Conservation (phyloP, 441 rosid species). For the Populus hybrid region DNA sequence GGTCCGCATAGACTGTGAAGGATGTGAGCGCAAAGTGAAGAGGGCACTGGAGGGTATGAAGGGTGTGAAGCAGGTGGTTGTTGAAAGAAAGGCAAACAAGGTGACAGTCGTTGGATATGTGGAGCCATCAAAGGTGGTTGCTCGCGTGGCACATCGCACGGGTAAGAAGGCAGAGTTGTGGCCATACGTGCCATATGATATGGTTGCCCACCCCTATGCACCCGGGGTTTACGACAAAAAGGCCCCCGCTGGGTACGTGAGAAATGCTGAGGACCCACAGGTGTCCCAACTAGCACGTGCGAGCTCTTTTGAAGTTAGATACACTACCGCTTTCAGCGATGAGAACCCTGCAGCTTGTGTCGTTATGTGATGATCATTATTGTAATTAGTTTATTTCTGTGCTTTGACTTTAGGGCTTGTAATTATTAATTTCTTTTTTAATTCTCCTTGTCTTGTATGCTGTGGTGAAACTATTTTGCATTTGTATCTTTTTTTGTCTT, state of each 20-base stretch:
- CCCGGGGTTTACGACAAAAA: conserved; percentile 79
- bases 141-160: conserved; percentile 74
- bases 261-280: conserved; percentile 56
- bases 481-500: background rate
- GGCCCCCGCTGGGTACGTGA: conserved; percentile 88
- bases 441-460: background rate
- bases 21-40: conserved; percentile 85
- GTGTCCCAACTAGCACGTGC: conserved; percentile 76
- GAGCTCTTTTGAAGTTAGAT: conserved; percentile 83
- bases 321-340: conserved; percentile 93
- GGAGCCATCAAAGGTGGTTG: conserved; percentile 63
- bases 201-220: conserved; percentile 87
- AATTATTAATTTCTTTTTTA: background rate
- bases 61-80: conserved; percentile 69
- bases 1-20: conserved; percentile 86
- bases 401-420: background rate
- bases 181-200: conserved; percentile 90
- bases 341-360: conserved; percentile 70
- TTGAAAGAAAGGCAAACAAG: conserved; percentile 73
- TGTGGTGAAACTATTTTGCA: background rate
- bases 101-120: conserved; percentile 85
- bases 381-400: background rate
- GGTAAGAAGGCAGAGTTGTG: conserved; percentile 88
- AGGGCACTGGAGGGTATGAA: conserved; percentile 78
- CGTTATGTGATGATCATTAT: conserved; percentile 48